Percentiles rank a stretch among this genome's conserved stretches.
Evolutionary conservation across 2,329 filamentous ascomycete genomes (phyloP).

Genomic region (Coleophoma eucalyptorum): DNA sequence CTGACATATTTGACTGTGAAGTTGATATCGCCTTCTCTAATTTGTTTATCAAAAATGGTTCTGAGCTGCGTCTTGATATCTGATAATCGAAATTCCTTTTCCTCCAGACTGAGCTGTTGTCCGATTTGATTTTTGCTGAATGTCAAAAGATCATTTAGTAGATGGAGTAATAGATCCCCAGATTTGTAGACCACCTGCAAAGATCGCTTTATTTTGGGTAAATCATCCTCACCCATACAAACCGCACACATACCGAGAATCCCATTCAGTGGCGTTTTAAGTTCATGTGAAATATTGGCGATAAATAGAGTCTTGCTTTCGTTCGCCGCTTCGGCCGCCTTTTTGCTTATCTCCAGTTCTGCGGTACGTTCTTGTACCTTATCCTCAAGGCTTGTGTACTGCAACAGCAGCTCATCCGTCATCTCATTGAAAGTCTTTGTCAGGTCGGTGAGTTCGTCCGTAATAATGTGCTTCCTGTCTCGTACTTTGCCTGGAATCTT

Average conservation of each 20-base stretch:
- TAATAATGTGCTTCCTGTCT: constrained; percentile 69
- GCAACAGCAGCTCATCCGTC: constrained; percentile 84
- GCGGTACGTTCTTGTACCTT: constrained; percentile 79
- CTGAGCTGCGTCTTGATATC: constrained; percentile 80
- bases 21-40: constrained; percentile 72
- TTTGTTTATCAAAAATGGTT: constrained; percentile 88
- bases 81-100: constrained; percentile 80
- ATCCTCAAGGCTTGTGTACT: constrained; percentile 80
- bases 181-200: constrained; percentile 88
- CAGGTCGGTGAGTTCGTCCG: constrained; percentile 81
- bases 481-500: constrained; percentile 83
- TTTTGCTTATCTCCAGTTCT: constrained; percentile 85
- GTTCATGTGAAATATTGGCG: constrained; percentile 82
- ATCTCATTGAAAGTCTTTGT: constrained; percentile 89
- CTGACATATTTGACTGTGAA: constrained; percentile 71
- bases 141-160: constrained; percentile 84
- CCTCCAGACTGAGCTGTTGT: constrained; percentile 75
- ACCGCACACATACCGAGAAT: constrained; percentile 93
- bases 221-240: constrained; percentile 86
- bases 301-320: constrained; percentile 98
- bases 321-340: constrained; percentile 89
- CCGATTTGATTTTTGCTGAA: constrained; percentile 96
- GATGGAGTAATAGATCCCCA: constrained; percentile 76
- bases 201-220: constrained; percentile 73
- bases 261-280: constrained; percentile 93